Evolutionary conservation across 202 grass and related monocot species (phyloP).

Genomic region (Digitaria exilis): DNA sequence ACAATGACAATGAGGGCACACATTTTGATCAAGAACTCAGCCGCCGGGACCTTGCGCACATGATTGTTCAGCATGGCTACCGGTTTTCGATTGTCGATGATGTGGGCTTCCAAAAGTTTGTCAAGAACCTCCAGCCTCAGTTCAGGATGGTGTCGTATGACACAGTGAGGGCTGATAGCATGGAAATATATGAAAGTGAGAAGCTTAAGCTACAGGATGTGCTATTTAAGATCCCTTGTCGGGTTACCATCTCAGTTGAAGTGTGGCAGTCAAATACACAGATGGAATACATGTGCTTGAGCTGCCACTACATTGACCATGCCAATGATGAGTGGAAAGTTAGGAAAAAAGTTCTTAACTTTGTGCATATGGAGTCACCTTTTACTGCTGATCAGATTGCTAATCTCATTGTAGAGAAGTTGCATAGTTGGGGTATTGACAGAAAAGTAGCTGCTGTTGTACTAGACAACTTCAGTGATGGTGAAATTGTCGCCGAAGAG

Average conservation of each 20-base stretch:
- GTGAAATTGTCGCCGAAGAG: slow-evolving; percentile 71
- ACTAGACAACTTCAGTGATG: slow-evolving; percentile 70
- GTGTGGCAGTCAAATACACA: slow-evolving; percentile 81
- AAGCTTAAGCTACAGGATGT: slow-evolving; percentile 71
- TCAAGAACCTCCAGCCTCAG: slow-evolving; percentile 90
- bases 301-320: slow-evolving; percentile 86
- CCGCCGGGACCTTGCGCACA: slow-evolving; percentile 69
- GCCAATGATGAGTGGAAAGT: slow-evolving; percentile 80
- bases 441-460: slow-evolving; percentile 70
- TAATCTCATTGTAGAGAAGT: slow-evolving; percentile 73
- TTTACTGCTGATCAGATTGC: slow-evolving; percentile 58
- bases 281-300: slow-evolving; percentile 81
- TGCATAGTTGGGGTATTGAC: slow-evolving; percentile 79
- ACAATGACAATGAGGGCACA: slow-evolving; percentile 45
- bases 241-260: slow-evolving; percentile 83
- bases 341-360: slow-evolving; percentile 90
- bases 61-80: slow-evolving; percentile 97
- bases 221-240: slow-evolving; percentile 58
- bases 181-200: slow-evolving; percentile 80
- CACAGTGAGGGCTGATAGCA: slow-evolving; percentile 80
- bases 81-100: slow-evolving; percentile 90
- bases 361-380: slow-evolving; percentile 69
- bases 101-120: slow-evolving; percentile 81
- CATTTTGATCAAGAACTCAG: slow-evolving; percentile 90
- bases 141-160: slow-evolving; percentile 88